Evolutionary conservation across 305 asterid species (phyloP).

Genomic region (Striga hermonthica): DNA sequence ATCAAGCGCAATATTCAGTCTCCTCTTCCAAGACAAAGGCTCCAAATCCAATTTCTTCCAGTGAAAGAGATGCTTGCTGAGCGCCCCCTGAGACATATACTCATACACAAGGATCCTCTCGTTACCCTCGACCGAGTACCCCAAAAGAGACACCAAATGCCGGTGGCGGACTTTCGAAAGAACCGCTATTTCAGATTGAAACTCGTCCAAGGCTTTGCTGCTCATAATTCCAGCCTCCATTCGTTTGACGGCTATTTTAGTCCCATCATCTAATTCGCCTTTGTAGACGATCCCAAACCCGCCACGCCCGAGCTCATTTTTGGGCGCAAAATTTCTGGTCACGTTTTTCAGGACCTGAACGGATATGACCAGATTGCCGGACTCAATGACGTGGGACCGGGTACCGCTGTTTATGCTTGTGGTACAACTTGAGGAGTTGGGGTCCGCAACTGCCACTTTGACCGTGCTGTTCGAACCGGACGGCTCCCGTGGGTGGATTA

Average conservation of each 20-base stretch:
- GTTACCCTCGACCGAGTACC: constrained; percentile 64
- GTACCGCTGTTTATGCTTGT: constrained; percentile 52
- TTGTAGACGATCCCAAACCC: constrained; percentile 89
- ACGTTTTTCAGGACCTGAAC: constrained; percentile 76
- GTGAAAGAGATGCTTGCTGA: constrained; percentile 74
- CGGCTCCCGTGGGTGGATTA: constrained; percentile 68
- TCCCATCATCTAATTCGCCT: constrained; percentile 80
- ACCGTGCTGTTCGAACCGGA: constrained; percentile 45
- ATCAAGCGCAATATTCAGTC: constrained; percentile 82
- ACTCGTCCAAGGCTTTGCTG: constrained; percentile 71
- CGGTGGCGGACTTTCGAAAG: constrained; percentile 85
- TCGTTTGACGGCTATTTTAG: constrained; percentile 82
- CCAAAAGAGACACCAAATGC: constrained; percentile 82
- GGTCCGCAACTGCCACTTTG: constrained; percentile 59
- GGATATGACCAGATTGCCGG: constrained; percentile 69
- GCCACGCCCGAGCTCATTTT: constrained; percentile 87
- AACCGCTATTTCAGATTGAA: constrained; percentile 74
- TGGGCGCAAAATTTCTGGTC: constrained; percentile 71
- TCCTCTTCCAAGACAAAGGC: constrained; percentile 86
- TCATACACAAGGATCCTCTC: constrained; percentile 82
- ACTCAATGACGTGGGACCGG: constrained; percentile 55
- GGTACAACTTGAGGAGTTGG: constrained; percentile 44
- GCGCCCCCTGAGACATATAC: constrained; percentile 84
- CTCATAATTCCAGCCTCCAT: constrained; percentile 75
- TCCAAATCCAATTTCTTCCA: constrained; percentile 66